Evolutionary conservation across 1,139 yeast species (phyloP), one percentile per base, ranked within the genome.

Genomic region (Kurtzmaniella quercitrusa): DNA sequence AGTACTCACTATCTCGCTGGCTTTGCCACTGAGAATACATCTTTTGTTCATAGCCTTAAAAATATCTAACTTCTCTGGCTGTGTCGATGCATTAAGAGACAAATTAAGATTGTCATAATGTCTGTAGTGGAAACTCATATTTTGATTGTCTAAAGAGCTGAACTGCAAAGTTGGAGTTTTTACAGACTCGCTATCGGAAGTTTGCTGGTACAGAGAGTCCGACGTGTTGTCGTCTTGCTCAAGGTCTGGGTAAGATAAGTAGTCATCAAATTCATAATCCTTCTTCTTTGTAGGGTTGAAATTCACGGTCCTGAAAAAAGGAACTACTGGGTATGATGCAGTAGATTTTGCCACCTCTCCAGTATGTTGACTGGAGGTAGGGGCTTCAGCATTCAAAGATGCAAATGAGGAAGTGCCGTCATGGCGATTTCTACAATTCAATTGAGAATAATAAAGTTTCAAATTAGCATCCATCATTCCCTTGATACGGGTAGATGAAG

Each of bases 1-100:
- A 39, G 76, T 66, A 46, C 79, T 73, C 45, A 77, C 74, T 77
- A 77, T 77, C 59, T 77, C 81, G 48, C 79, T 70, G 43, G 79
- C 79, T 52, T 68, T 71, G 45, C 81, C 82, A 34, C 75, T 63
- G 50, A 73, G 59, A 43, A 77, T 61, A 44, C 77, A 69, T 46
- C 75, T 63, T 47, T 70, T 68, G 54, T 75, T 77, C 52, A 77
- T 62, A 41, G 66, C 58, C 51, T 61, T 64, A 41, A 60, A 58
- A 25, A 65, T 51, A 45, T 65, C 66, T 40, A 63, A 56, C 25
- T 55, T 51, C 39, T 51, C 52, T 14, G 51, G 62, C 40, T 49
- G 63, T 25, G 49, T 50, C 17, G 58, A 47, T 19, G 46, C 50
- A 40, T 48, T 51, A 48, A 66, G 60, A 10, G 75, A 70, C 46